Evolutionary conservation across 208 protist species (phyloP), one percentile per base, ranked within the genome.

Genomic region (Wallacemonas collosoma): DNA sequence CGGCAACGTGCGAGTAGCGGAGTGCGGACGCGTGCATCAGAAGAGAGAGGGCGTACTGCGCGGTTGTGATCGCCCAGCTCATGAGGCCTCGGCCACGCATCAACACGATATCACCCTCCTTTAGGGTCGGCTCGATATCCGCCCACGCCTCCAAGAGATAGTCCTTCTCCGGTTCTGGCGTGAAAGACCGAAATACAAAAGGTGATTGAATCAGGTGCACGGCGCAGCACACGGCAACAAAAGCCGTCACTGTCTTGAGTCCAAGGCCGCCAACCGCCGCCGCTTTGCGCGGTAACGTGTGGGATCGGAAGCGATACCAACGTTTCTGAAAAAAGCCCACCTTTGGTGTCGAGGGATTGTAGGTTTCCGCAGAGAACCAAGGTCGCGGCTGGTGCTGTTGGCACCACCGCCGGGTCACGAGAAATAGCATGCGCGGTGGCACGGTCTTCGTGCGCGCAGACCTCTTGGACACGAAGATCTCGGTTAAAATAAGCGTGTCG

Each of bases 1-100:
- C 88, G 44, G 84, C 86, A 14, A 92, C 86, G 67, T 95, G 90
- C 48, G 90, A 95, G 76, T 93, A 95, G 4, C 84, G 84, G 74
- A 95, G 48, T 38, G 86, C 81, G 0, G 78, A 63, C 0, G 87
- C 77, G 7, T 67, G 74, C 71, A 90, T 60, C 43, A 78, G 53
- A 3, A 12, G 60, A 64, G 73, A 77, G 38, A 80, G 77, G 35
- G 72, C 67, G 54, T 90, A 87, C 77, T 92, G 87, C 9, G 85
- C 72, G 2, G 74, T 81, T 2, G 73, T 64, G 51, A 93, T 95
- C 53, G 54, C 70, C 73, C 80, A 83, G 66, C 88, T 93, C 71
- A 85, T 76, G 2, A 56, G 45, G 36, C 87, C 88, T 4, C 44
- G 79, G 35, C 90, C 90, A 55, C 83, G 81, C 79, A 95, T 82